Evolutionary conservation across 2,329 filamentous ascomycete species (phyloP).

Genomic region (Exophiala alcalophila): DNA sequence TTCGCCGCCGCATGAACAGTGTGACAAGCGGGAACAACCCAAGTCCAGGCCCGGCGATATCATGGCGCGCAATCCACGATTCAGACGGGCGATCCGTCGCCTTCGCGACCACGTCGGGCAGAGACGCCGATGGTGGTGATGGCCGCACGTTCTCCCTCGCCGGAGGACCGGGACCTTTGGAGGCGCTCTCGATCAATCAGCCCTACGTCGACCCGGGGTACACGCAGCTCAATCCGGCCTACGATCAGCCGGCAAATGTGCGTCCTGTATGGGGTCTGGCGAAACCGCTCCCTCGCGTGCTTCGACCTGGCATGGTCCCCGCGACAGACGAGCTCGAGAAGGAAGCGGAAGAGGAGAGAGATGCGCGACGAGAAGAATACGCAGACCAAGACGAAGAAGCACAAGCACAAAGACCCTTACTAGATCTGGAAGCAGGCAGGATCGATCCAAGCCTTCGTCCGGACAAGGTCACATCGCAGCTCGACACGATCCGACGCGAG

Average conservation of each 20-base stretch:
- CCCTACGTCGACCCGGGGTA: slow-evolving; percentile 55
- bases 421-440: slow-evolving; percentile 16
- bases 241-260: slow-evolving; percentile 50
- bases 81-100: slow-evolving; percentile 14
- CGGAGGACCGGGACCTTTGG: slow-evolving; percentile 29
- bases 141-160: slow-evolving; percentile 33
- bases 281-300: slow-evolving; percentile 53
- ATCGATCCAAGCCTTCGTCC: slow-evolving; percentile 17
- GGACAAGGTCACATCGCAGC: slow-evolving; percentile 8
- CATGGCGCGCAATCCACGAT: slow-evolving; percentile 5
- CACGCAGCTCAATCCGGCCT: slow-evolving; percentile 52
- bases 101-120: slow-evolving; percentile 9
- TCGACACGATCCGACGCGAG: slow-evolving; percentile 17
- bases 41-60: slow-evolving; percentile 14
- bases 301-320: slow-evolving; percentile 54
- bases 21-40: slow-evolving; percentile 2
- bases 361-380: no score
- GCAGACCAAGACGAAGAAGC: no score
- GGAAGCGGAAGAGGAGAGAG: slow-evolving; percentile 11
- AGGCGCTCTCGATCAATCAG: slow-evolving; percentile 36
- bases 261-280: slow-evolving; percentile 55
- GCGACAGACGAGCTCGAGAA: slow-evolving; percentile 41
- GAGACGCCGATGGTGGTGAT: slow-evolving; percentile 8
- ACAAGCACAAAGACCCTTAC: background rate
- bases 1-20: slow-evolving; percentile 15